Evolutionary conservation across 129 eudicot genomes (phyloP).

Genomic region (Centrapalus pauciflorus): DNA sequence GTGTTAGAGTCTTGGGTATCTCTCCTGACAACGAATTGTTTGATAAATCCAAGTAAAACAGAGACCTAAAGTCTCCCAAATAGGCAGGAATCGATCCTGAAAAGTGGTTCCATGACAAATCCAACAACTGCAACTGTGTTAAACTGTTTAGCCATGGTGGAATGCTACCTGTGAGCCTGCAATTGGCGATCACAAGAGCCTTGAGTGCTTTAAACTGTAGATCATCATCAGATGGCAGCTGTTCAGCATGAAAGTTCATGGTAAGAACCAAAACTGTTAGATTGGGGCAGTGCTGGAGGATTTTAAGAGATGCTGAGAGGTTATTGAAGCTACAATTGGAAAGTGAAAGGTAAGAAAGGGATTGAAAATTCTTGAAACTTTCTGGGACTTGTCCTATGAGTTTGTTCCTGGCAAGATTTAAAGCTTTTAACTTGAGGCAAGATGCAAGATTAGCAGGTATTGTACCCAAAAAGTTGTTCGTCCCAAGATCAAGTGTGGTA

Average conservation of each 20-base stretch:
- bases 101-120: slow-evolving; percentile 60
- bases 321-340: slow-evolving; percentile 58
- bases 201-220: slow-evolving; percentile 42
- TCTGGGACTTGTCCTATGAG: slow-evolving; percentile 57
- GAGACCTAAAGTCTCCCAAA: slow-evolving; percentile 43
- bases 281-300: slow-evolving; percentile 60
- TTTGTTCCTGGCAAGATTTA: slow-evolving; percentile 53
- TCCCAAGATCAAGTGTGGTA: slow-evolving; percentile 53
- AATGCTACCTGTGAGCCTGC: slow-evolving; percentile 62
- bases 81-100: slow-evolving; percentile 52
- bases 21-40: slow-evolving; percentile 64
- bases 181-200: slow-evolving; percentile 56
- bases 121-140: slow-evolving; percentile 49
- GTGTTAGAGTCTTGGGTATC: slow-evolving; percentile 52
- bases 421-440: slow-evolving; percentile 39
- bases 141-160: slow-evolving; percentile 56
- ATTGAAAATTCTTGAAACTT: slow-evolving; percentile 45
- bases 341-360: slow-evolving; percentile 55
- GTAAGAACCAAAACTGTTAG: slow-evolving; percentile 59
- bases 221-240: slow-evolving; percentile 38
- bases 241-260: slow-evolving; percentile 51
- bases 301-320: slow-evolving; percentile 38
- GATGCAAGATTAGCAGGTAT: slow-evolving; percentile 56
- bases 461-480: slow-evolving; percentile 43
- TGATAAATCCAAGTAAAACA: slow-evolving; percentile 73